Conservation (phyloP, 2,329 filamentous ascomycete species). For the Pseudogymnoascus sp. region DNA sequence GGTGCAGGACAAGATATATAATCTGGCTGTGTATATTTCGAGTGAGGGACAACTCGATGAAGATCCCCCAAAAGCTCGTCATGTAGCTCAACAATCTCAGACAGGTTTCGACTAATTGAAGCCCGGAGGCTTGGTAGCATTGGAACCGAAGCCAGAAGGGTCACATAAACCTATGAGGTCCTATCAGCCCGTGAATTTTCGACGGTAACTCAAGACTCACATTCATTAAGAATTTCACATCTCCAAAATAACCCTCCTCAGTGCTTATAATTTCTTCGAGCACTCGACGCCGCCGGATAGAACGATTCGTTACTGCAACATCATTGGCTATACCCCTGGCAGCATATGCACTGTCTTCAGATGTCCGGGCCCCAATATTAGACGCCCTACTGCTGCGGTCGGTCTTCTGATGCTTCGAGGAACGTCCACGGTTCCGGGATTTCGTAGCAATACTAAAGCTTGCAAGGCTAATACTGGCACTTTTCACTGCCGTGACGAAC, state of each 20-base stretch:
- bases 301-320: conserved; percentile 61
- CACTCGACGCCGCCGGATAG: conserved; percentile 68
- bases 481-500: conserved; percentile 74
- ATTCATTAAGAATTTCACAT: conserved; percentile 79
- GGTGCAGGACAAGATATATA: conserved; percentile 7
- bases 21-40: conserved; percentile 49
- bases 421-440: conserved; percentile 46
- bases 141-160: conserved; percentile 65
- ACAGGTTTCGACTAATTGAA: conserved; percentile 72
- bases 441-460: conserved; percentile 62
- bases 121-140: conserved; percentile 58
- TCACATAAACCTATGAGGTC: conserved; percentile 59
- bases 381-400: conserved; percentile 58
- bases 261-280: conserved; percentile 80
- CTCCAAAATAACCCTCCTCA: conserved; percentile 82
- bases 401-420: conserved; percentile 50
- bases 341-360: conserved; percentile 60
- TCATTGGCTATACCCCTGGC: conserved; percentile 50
- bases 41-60: conserved; percentile 62
- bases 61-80: conserved; percentile 72
- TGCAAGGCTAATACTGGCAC: conserved; percentile 69
- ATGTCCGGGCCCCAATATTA: conserved; percentile 51
- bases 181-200: conserved; percentile 25
- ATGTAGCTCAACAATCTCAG: conserved; percentile 75
- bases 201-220: conserved; percentile 41